Evolutionary conservation across 768 basidiomycete genomes (phyloP).

Genomic region (Serendipita sp.): DNA sequence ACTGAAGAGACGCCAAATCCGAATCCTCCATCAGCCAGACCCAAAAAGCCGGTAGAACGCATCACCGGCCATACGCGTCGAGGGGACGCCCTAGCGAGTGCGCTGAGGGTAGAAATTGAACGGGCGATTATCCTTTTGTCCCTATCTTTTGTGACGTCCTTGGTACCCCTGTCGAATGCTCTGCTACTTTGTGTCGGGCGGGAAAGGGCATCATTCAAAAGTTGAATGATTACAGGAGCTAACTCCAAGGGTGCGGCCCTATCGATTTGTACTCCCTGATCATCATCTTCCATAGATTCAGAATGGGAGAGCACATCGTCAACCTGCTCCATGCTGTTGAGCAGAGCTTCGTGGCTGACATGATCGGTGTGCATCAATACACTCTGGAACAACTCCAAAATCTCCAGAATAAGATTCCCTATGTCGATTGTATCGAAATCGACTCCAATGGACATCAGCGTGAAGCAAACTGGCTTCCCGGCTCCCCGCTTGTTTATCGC

Average conservation of each 20-base stretch:
- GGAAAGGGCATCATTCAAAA: slow-evolving; percentile 60
- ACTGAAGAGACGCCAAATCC: not conserved
- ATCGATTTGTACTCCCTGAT: slow-evolving; percentile 35
- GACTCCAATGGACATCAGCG: slow-evolving; percentile 54
- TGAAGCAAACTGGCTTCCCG: slow-evolving; percentile 19
- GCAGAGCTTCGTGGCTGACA: not conserved
- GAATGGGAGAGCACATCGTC: slow-evolving; percentile 33
- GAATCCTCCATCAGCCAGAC: slow-evolving; percentile 14
- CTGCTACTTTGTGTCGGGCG: slow-evolving; percentile 22
- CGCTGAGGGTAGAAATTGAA: slow-evolving; percentile 18
- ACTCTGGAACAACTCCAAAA: slow-evolving; percentile 63
- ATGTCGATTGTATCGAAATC: slow-evolving; percentile 48
- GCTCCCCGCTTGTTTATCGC: not conserved
- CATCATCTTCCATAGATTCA: slow-evolving; percentile 41
- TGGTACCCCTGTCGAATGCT: not conserved
- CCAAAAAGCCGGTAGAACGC: slow-evolving; percentile 62
- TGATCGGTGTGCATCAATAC: slow-evolving; percentile 38
- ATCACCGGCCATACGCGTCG: slow-evolving; percentile 79
- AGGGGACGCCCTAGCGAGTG: slow-evolving; percentile 47
- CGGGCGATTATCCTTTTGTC: not conserved
- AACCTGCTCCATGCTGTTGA: slow-evolving; percentile 41
- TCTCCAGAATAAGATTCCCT: slow-evolving; percentile 49
- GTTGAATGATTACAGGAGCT: slow-evolving; percentile 64
- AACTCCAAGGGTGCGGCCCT: slow-evolving; percentile 48
- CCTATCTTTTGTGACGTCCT: not conserved